Evolutionary conservation across 2,329 filamentous ascomycete genomes (phyloP).

Genomic region (Fusarium veterinarium): DNA sequence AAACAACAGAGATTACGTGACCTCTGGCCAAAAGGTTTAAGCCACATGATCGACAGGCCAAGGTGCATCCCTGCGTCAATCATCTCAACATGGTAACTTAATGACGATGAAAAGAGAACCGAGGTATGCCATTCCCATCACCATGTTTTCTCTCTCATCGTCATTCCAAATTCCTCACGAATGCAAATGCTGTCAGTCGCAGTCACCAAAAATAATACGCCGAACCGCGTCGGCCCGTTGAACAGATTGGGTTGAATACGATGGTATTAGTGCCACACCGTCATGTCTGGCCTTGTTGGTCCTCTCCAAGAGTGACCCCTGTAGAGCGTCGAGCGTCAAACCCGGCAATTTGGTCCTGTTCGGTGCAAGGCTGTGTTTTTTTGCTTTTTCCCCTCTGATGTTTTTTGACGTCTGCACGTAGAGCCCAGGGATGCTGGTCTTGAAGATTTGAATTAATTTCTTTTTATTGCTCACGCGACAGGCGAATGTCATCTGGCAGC

Average conservation of each 20-base stretch:
- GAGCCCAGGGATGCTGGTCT: background rate
- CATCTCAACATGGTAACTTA: background rate
- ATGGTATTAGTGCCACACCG: constrained; percentile 17
- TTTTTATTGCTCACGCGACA: background rate
- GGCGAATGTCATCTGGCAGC: constrained; percentile 3
- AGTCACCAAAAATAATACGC: background rate
- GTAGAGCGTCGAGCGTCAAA: constrained; percentile 1
- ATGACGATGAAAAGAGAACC: background rate
- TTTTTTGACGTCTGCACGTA: constrained; percentile 1
- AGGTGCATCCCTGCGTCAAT: constrained; percentile 18
- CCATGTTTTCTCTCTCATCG: background rate
- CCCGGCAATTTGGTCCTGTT: constrained; percentile 17
- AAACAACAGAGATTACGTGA: background rate
- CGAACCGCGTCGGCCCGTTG: constrained; percentile 22
- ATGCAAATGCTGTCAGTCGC: background rate
- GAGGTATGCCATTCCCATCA: background rate
- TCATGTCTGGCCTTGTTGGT: constrained; percentile 8
- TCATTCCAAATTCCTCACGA: background rate
- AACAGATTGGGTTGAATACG: background rate
- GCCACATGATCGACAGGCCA: constrained; percentile 23
- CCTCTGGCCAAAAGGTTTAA: background rate
- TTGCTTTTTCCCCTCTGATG: constrained; percentile 16
- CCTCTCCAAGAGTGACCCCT: constrained; percentile 2
- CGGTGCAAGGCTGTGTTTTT: background rate
- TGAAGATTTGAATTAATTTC: background rate